Evolutionary conservation across 257 asterid species (phyloP), one percentile per base, ranked within the genome.

Genomic region (Cordia subcordata): DNA sequence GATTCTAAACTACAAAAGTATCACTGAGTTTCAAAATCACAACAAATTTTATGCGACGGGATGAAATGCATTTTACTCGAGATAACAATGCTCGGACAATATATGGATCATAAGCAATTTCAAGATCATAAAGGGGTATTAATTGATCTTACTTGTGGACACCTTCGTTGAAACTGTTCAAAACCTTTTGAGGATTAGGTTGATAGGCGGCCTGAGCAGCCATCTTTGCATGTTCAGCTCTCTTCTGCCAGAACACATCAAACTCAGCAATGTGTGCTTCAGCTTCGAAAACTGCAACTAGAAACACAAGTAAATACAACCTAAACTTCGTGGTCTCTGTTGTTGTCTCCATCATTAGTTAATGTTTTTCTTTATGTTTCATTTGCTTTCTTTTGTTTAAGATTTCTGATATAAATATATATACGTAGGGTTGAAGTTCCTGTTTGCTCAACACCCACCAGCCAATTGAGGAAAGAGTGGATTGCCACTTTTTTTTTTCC

Each of bases 171-270:
- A 74, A 16, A 55, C 68, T 40, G 42, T 53, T 39, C 5, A 60
- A 13, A 33, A 74, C 72, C 0, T 20, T 18, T 3, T 55, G 39
- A 6, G 79, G 72, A 53, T 68, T 14, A 35, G 68, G 51, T 5
- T 73, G 38, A 50, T 68, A 73, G 53, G 62, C 54, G 10, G 27
- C 16, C 8, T 17, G 57, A 60, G 79, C 79, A 0, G 38, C 39
- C 45, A 60, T 19, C 11, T 46, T 51, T 23, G 79, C 72, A 40
- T 64, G 62, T 8, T 15, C 21, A 1, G 65, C 66, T 20, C 79
- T 61, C 53, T 40, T 44, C 54, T 50, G 47, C 79, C 79, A 73
- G 38, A 42, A 64, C 64, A 60, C 72, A 56, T 68, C 69, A 49
- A n/a, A 57, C 1, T 55, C 63, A 2, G 42, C 50, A n/a, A 54